Percentiles rank a stretch among this genome's conserved stretches.
Evolutionary conservation across 202 grass and related monocot species (phyloP).

Genomic region (Eragrostis tef): DNA sequence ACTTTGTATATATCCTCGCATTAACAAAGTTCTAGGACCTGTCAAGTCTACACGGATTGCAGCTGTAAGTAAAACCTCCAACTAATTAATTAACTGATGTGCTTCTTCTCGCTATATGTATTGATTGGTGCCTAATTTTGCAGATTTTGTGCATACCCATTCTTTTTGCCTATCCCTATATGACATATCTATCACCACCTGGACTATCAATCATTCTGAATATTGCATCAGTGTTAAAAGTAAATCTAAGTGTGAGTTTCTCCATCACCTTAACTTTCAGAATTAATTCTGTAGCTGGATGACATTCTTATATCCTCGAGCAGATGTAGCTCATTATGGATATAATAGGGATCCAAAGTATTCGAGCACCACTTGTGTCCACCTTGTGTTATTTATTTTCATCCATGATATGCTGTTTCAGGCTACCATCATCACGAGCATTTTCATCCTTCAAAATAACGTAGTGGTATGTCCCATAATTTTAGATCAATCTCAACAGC

Average conservation of each 20-base stretch:
- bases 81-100: neutral
- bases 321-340: too few species aligned
- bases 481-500: neutral
- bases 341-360: too few species aligned
- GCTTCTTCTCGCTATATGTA: neutral
- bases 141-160: slow-evolving; percentile 76
- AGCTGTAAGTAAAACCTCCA: slow-evolving; percentile 54
- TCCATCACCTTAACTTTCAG: slow-evolving; percentile 26
- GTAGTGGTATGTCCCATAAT: slow-evolving; percentile 64
- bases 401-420: slow-evolving; percentile 30
- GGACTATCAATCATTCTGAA: slow-evolving; percentile 59
- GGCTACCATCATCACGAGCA: slow-evolving; percentile 72
- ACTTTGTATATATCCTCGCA: slow-evolving; percentile 60
- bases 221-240: slow-evolving; percentile 81
- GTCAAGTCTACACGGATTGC: slow-evolving; percentile 56
- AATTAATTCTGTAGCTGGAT: neutral
- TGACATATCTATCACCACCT: slow-evolving; percentile 73
- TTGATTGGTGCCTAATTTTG: slow-evolving; percentile 27
- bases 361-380: too few species aligned
- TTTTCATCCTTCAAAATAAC: slow-evolving; percentile 95
- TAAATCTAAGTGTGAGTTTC: slow-evolving; percentile 75
- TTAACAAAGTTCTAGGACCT: slow-evolving; percentile 71
- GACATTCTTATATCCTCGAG: too few species aligned
- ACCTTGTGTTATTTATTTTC: slow-evolving; percentile 7
- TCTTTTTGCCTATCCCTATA: slow-evolving; percentile 79